Base-by-base conservation (phyloP, 176 grass and related monocot species). In the Aegilops speltoides region DNA sequence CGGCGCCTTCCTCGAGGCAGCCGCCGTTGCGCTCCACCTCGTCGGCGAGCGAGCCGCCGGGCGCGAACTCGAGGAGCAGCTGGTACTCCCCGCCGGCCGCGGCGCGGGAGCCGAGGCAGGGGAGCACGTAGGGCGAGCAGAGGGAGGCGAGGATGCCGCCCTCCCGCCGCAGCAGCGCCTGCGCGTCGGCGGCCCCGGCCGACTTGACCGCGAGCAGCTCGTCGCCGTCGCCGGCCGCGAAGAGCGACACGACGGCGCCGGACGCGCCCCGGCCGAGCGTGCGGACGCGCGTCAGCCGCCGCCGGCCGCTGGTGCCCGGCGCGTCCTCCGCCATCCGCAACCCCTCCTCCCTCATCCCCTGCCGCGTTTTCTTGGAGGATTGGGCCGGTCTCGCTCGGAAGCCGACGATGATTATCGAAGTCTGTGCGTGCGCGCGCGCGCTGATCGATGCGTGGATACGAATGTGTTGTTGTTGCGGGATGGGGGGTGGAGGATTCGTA, bases 151-250 rank as follows among this genome's bases (percentile, higher is more conserved):
- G 89, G 78, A 97, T 88, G n/a, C 46, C 90, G 34, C 69, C 84
- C 86, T 97, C 92, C 26, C 63, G 87, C 32, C 84, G 77, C 73
- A 97, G 85, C 86, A 71, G 89, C 82, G 29, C 72, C 23, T 73
- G 72, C 82, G 11, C 36, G 83, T 15, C 15, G 78, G 66, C 50
- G 63, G 88, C 72, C 2, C 54, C 33, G 26, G 85, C 86, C 10
- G 95, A 94, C 79, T 97, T 97, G 50, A 97, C 92, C 10, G 95
- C 95, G 79, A 97, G 57, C 34, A 91, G 60, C 78, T 91, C 80
- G 5, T 63, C 38, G 12, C 84, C 85, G 8, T 45, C 48, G 22
- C 31, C 85, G 3, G 84, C 83, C 43, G 80, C 77, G 74, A 87
- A 90, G 2, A 91, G 89, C 71, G 95, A 80, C 69, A 91, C 89